Evolutionary conservation across 75 land plant species (phyloP).

Genomic region (Cupressus sempervirens): DNA sequence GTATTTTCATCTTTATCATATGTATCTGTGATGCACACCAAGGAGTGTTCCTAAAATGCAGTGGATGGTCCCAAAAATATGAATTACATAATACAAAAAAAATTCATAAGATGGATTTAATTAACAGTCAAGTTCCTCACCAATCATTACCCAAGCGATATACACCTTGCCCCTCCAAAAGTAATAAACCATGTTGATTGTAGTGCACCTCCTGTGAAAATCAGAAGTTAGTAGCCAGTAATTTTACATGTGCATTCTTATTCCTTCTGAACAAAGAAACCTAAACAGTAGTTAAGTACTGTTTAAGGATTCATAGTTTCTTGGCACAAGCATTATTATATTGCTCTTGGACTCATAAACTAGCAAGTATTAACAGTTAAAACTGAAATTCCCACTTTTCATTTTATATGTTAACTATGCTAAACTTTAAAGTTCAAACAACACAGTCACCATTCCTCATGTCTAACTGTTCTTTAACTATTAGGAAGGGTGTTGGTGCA

Average conservation of each 20-base stretch:
- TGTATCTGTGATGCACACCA: background rate
- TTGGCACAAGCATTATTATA: background rate
- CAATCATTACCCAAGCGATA: conserved; percentile 88
- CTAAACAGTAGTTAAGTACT: background rate
- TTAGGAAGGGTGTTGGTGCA: background rate
- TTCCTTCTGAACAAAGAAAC: background rate
- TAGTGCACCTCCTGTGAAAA: conserved; percentile 87
- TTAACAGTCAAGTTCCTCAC: conserved; percentile 27
- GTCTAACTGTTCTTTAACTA: background rate
- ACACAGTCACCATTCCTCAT: background rate
- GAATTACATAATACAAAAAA: background rate
- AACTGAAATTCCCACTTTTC: background rate
- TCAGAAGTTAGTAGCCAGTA: conserved; percentile 5
- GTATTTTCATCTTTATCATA: background rate
- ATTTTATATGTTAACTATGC: background rate
- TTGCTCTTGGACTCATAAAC: background rate
- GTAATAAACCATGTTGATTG: conserved; percentile 93
- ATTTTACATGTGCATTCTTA: background rate
- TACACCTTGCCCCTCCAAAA: conserved; percentile 91
- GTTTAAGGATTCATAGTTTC: background rate
- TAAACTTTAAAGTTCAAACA: background rate
- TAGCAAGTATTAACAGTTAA: background rate
- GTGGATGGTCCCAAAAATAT: background rate
- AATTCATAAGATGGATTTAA: background rate
- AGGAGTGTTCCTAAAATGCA: too few relatives aligned